Base-by-base conservation (phyloP, 2,329 filamentous ascomycete genomes). In the Neonectria neomacrospora region DNA sequence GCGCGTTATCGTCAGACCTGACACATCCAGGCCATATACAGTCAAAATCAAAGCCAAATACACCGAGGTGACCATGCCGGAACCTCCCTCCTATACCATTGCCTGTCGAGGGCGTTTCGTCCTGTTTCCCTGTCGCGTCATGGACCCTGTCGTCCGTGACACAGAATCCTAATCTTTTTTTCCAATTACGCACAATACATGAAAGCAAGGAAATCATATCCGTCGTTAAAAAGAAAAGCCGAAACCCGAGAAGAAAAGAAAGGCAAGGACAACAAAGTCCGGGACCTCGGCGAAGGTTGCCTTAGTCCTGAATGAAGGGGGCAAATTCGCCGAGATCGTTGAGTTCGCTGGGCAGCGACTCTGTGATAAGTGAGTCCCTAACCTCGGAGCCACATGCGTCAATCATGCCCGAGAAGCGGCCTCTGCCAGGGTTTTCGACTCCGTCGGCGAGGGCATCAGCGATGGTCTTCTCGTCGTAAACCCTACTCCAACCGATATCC, bases 401-500 rank as follows among this genome's bases (percentile, higher is more conserved):
- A 22, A 80, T 68, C 11, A 65, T 71, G 6, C 81, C 81, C 14
- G 74, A 77, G 68, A 83, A 82, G 20, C 80, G 80, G 2, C 78
- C 80, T 9, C 54, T 32, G n/a, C 80, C 81, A 0, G 79, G 78
- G 2, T 42, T 22, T 2, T 73, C 67, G 26, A 79, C 67, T 10
- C 79, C 80, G 55, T 83, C 81, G 8, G 55, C 56, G 20, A 61
- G 44, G 11, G 81, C 79, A 12, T 78, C 77, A 0, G 68, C 58
- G n/a, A 75, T 74, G 4, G 74, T 65, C 5, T 65, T 67, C 2
- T 65, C 47, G 5, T 74, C 72, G 54, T 82, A 83, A 5, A 79
- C 26, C 10, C 54, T 67, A 1, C 67, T 57, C 81, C 80, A 83
- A 22, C 79, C 78, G n/a, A 75, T 69, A 1, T 64, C 62, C 68